Conservation (phyloP, 805 yeast species). For the Candida koratica region DNA sequence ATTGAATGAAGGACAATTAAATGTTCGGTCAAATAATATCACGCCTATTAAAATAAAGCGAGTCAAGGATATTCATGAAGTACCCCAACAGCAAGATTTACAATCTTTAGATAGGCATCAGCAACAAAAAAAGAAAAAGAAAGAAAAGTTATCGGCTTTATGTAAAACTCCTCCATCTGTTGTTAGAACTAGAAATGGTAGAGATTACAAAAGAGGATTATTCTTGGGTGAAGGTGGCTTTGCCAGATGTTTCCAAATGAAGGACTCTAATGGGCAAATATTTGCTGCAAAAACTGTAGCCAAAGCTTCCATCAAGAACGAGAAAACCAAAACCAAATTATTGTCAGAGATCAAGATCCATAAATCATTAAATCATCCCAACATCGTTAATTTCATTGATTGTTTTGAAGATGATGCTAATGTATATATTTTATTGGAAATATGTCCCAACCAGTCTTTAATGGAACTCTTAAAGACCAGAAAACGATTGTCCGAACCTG, state of each 20-base stretch:
- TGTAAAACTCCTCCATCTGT: constrained; percentile 97
- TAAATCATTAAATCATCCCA: constrained; percentile 81
- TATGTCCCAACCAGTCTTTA: constrained; percentile 90
- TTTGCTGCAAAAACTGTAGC: constrained; percentile 98
- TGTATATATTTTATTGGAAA: constrained; percentile 88
- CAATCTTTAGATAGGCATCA: constrained; percentile 16
- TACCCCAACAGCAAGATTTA: constrained; percentile 3
- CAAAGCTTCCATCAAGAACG: constrained; percentile 85
- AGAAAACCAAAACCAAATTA: constrained; percentile 81
- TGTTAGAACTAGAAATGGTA: constrained; percentile 80
- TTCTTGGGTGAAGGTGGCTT: constrained; percentile 98
- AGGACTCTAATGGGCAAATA: constrained; percentile 78
- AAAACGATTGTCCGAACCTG: constrained; percentile 84
- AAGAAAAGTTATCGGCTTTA: constrained; percentile 82
- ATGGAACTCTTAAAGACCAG: constrained; percentile 89
- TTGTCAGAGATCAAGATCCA: constrained; percentile 94
- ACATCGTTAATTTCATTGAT: constrained; percentile 88
- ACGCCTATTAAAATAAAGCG: constrained; percentile 28
- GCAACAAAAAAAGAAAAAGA: constrained; percentile 56
- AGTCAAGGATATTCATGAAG: constrained; percentile 11
- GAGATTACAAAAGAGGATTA: constrained; percentile 84
- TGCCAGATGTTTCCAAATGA: constrained; percentile 97
- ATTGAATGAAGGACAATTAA: constrained; percentile 49
- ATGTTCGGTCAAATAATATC: constrained; percentile 35
- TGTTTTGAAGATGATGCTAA: constrained; percentile 96